Conservation (phyloP, 1,284 basidiomycete genomes). For the Trichosporon asahii region DNA sequence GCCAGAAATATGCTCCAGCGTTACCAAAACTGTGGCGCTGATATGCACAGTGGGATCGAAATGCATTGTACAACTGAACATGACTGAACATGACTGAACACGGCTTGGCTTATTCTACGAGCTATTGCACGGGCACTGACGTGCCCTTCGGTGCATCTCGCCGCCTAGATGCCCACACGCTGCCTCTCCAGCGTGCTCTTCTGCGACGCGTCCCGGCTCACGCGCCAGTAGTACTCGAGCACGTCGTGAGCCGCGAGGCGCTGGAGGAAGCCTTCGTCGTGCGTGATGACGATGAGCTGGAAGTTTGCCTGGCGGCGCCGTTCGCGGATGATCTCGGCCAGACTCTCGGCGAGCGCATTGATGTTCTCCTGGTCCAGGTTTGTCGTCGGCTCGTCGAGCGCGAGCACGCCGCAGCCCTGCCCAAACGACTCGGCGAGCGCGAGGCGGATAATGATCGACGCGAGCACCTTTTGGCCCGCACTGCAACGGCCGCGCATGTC, state of each 20-base stretch:
- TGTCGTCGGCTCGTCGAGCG: slow-evolving; percentile 96
- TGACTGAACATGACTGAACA: no score
- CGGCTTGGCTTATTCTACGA: background rate
- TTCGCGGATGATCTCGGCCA: slow-evolving; percentile 92
- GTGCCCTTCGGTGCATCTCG: no score
- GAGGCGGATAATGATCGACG: slow-evolving; percentile 98
- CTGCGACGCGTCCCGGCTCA: slow-evolving; percentile 49
- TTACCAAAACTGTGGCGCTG: background rate
- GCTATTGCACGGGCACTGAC: no score
- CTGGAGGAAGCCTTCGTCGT: slow-evolving; percentile 67
- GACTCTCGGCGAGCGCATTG: slow-evolving; percentile 82
- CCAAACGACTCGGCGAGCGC: slow-evolving; percentile 96
- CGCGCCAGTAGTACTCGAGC: slow-evolving; percentile 83
- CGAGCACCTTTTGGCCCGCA: slow-evolving; percentile 97
- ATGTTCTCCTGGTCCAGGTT: slow-evolving; percentile 96
- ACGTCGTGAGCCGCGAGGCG: slow-evolving; percentile 75
- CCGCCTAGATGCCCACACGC: slow-evolving; percentile 30
- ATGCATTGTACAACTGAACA: background rate
- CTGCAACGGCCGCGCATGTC: slow-evolving; percentile 99
- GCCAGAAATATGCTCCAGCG: background rate
- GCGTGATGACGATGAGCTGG: slow-evolving; percentile 95
- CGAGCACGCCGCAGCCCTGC: slow-evolving; percentile 94
- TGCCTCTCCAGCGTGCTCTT: slow-evolving; percentile 52
- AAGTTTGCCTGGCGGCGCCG: slow-evolving; percentile 85
- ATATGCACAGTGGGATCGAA: background rate